phyloP scores from a whole-genome alignment of 2,329 filamentous ascomycete species.

The Colletotrichum aenigma region DNA sequence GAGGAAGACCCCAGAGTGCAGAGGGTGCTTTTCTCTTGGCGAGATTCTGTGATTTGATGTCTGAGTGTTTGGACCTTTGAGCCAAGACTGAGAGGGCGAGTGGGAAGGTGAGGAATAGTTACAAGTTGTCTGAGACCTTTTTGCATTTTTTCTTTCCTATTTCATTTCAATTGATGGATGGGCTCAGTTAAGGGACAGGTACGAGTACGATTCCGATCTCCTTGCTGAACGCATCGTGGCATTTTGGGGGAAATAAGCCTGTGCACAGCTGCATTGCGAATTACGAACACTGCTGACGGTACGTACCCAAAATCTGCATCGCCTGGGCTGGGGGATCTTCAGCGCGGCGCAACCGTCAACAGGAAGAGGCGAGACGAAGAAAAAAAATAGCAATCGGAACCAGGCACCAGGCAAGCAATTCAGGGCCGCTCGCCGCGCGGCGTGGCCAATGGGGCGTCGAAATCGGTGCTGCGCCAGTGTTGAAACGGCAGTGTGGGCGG shows the following conservation, averaged over 20 bases:
- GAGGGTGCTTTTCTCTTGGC: background rate
- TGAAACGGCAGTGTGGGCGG: conserved; percentile 7
- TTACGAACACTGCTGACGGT: background rate
- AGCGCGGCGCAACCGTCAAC: background rate
- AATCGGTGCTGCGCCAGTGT: background rate
- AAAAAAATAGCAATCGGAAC: background rate
- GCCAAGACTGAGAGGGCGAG: background rate
- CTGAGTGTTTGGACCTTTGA: background rate
- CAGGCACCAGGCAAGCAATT: background rate
- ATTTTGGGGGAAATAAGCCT: background rate
- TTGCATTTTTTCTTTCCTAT: background rate
- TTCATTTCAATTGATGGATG: background rate
- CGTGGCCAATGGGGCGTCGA: background rate
- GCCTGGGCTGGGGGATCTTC: background rate
- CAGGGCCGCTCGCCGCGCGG: background rate
- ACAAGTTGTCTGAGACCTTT: background rate
- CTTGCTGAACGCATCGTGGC: background rate
- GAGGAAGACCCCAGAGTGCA: background rate
- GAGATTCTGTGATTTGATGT: background rate
- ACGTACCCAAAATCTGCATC: background rate
- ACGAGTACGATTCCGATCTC: background rate
- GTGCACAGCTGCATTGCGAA: background rate
- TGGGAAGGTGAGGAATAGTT: background rate
- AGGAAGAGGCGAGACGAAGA: background rate
- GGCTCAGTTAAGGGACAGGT: background rate